Base-by-base conservation (phyloP, 2,329 filamentous ascomycete species). In the Golovinomyces cichoracearum region DNA sequence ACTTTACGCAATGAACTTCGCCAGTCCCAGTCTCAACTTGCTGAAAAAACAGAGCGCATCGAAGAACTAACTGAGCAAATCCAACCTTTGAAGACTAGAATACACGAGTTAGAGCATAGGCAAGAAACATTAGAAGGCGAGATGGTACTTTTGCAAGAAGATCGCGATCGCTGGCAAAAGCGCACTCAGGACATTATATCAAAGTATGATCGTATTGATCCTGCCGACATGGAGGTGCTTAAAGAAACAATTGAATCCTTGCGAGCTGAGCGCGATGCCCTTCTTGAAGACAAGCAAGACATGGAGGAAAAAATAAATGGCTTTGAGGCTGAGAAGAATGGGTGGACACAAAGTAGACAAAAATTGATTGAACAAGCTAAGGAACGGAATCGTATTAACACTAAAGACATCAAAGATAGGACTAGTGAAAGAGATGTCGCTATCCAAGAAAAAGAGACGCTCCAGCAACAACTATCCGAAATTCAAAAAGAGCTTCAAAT, bases 101-200 rank as follows among this genome's bases (percentile, higher is more conserved):
- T 94, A 38, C 72, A 77, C 10, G 85, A 93, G 58, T 69, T 95
- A 13, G 83, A 92, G 60, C 84, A 80, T 51, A 82, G 80, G 54
- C 80, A 86, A 57, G 80, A 92, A 55, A 60, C 55, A 0, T 53
- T 54, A 31, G 59, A 60, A 37, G 84, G 84, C 12, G 88, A 95
- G 60, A 74, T 94, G 59, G 83, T 82, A 58, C 73, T 94, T 53
- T 71, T 95, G 9, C 81, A 92, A 55, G 81, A 90, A 57, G 88
- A 95, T 60, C 79, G 90, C 15, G 88, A 95, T 60, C 76, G 83
- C 50, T 94, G 88, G 83, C 85, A 93, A 64, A 88, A 94, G 68
- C 80, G 90, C 22, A 92, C 85, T 1, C 85, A 95, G 60, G 83
- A 92, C 56, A 94, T 98, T 52, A 73, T 98, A 47, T 85, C 84